These are phyloP conservation scores for Lobosporangium transversale DNA, from an alignment of 192 early-diverging fungal genomes.

Conservation along the genomic window DNA sequence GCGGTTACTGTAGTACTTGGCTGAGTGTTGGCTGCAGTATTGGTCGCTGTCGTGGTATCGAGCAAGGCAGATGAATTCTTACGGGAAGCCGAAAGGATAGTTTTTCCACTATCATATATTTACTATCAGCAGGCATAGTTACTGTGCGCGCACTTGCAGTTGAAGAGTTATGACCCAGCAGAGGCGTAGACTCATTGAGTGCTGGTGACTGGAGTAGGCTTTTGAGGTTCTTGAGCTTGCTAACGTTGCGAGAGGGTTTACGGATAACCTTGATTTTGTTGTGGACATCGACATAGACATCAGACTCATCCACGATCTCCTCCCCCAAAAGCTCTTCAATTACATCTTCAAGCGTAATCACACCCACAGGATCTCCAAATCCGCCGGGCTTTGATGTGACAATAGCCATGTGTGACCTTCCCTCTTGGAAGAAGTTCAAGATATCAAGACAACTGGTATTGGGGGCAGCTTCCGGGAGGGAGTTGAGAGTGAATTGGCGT, in stretches of 20 bases:
- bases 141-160: neutral
- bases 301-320: constrained; percentile 86
- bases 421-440: constrained; percentile 86
- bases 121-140: constrained; percentile 34
- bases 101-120: constrained; percentile 46
- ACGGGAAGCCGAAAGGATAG: constrained; percentile 22
- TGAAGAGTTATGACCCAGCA: constrained; percentile 3
- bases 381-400: constrained; percentile 62
- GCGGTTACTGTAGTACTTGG: neutral
- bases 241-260: constrained; percentile 45
- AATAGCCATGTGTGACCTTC: constrained; percentile 83
- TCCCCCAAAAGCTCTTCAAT: constrained; percentile 88
- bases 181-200: constrained; percentile 16
- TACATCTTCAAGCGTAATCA: constrained; percentile 84
- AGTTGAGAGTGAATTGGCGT: constrained; percentile 63
- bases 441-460: constrained; percentile 76
- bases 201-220: constrained; percentile 29
- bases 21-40: constrained; percentile 6
- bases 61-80: neutral
- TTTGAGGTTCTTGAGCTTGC: constrained; percentile 47
- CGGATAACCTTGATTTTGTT: constrained; percentile 70
- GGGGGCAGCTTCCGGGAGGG: constrained; percentile 63
- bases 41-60: constrained; percentile 5
- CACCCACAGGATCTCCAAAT: constrained; percentile 68
- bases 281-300: constrained; percentile 65